Conservation (phyloP, 2,329 filamentous ascomycete genomes). For the Coniochaeta sp. region DNA sequence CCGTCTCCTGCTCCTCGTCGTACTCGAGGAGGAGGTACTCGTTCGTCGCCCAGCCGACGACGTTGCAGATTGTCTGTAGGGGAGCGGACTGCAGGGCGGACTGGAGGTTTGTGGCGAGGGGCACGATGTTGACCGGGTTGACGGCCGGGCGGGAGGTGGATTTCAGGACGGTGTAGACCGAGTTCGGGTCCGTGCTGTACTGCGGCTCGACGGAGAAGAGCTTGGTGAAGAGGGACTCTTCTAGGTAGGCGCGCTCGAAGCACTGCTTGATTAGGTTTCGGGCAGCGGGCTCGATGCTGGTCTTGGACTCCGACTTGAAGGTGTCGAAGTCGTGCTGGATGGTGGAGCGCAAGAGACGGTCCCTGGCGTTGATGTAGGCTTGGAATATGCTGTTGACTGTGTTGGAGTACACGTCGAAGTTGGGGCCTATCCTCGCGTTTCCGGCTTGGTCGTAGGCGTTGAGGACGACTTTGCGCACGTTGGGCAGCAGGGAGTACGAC, state of each 20-base stretch:
- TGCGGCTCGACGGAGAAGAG: slow-evolving; percentile 50
- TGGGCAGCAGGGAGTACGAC: slow-evolving; percentile 48
- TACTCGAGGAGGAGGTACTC: slow-evolving; percentile 50
- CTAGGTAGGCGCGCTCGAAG: slow-evolving; percentile 51
- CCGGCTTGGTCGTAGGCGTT: slow-evolving; percentile 47
- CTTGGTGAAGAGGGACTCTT: slow-evolving; percentile 44
- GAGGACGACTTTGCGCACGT: slow-evolving; percentile 44
- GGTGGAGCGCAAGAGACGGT: slow-evolving; percentile 45
- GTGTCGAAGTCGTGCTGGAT: slow-evolving; percentile 46
- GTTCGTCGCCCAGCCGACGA: slow-evolving; percentile 51
- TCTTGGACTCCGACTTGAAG: slow-evolving; percentile 46
- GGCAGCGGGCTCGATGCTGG: slow-evolving; percentile 43
- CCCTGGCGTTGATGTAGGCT: slow-evolving; percentile 44
- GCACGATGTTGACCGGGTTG: slow-evolving; percentile 47
- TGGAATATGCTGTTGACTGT: slow-evolving; percentile 48
- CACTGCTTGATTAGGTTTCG: slow-evolving; percentile 54
- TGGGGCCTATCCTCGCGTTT: slow-evolving; percentile 33
- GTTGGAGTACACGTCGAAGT: slow-evolving; percentile 45
- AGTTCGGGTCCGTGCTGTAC: slow-evolving; percentile 41
- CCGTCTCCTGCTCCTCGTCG: slow-evolving; percentile 47
- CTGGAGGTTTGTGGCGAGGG: slow-evolving; percentile 43
- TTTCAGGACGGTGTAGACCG: slow-evolving; percentile 44
- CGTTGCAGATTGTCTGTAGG: slow-evolving; percentile 43
- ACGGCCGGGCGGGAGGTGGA: slow-evolving; percentile 41
- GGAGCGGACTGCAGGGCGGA: slow-evolving; percentile 38